Evolutionary conservation across 495 filamentous ascomycete species (phyloP), one percentile per base, ranked within the genome.

Genomic region (Chlorociboria aeruginascens): DNA sequence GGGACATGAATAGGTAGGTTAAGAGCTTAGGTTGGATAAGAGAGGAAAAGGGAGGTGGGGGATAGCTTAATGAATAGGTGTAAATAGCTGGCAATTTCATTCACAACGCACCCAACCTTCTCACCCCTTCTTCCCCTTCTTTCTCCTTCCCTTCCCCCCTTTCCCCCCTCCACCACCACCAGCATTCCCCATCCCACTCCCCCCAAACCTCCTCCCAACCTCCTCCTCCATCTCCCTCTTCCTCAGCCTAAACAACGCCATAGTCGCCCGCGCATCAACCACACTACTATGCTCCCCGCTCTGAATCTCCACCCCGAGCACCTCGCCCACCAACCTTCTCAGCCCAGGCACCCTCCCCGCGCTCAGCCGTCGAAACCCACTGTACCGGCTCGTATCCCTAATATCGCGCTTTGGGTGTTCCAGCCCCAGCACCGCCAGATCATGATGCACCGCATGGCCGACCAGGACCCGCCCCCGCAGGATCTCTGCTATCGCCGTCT

Each of bases 381-480:
- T 66, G 60, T 85, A 81, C 48, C 78, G 79, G 57, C 85, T 81
- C 35, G 92, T 98, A 63, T 98, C 92, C 48, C 92, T 70, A 25
- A 89, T 81, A 58, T 86, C 79, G 46, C 75, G 70, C 50, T 75
- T 76, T 8, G 89, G 81, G 56, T 96, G 90, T 11, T 73, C 69
- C 25, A 97, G 65, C 32, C 84, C 63, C 37, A 98, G 67, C 7
- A 74, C 89, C 20, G 79, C 73, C 17, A 97, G 62, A 61, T 98
- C 92, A 53, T 96, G 83, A 52, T 81, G 78, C 28, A 97, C 63
- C n/a, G 89, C 86, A 62, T 98, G 92, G 0, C 92, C 92, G 2
- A 98, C 75, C 0, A 98, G 65, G 30, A 97, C 75, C 12, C 84
- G 70, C 10, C 71, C 83, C 16, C 79, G 66, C 6, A 98, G 64